phyloP scores from a whole-genome alignment of 2,329 filamentous ascomycete species.

The Acrocalymma vagum region DNA sequence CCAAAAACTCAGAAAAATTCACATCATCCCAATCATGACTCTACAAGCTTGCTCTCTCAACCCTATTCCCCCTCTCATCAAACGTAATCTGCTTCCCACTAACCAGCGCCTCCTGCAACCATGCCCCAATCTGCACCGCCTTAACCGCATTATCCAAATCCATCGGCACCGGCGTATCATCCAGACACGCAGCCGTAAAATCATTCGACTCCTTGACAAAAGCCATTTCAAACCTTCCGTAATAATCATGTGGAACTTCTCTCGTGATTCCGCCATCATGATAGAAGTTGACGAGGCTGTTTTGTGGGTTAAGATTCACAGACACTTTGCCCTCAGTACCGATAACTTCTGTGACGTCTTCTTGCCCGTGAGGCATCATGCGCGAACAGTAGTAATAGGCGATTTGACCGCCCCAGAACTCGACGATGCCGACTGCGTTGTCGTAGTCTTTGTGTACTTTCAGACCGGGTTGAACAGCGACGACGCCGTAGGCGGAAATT shows the following conservation, averaged over 20 bases:
- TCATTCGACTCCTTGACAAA: conserved; percentile 52
- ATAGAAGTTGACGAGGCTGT: conserved; percentile 44
- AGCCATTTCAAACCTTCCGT: conserved; percentile 50
- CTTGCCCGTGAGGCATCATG: conserved; percentile 54
- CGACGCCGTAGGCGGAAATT: conserved; percentile 46
- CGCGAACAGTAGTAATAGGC: conserved; percentile 55
- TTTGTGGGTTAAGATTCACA: conserved; percentile 42
- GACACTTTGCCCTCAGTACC: conserved; percentile 57
- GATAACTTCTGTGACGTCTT: conserved; percentile 54
- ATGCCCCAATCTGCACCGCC: conserved; percentile 51
- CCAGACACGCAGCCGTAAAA: conserved; percentile 47
- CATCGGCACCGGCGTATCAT: conserved; percentile 47
- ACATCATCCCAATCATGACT: background rate
- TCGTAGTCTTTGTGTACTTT: conserved; percentile 51
- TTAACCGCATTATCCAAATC: conserved; percentile 43
- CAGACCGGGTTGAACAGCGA: conserved; percentile 48
- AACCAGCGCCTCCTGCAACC: conserved; percentile 65
- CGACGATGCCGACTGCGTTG: conserved; percentile 55
- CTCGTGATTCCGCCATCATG: conserved; percentile 43
- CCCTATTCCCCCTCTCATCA: conserved; percentile 33
- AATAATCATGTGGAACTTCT: conserved; percentile 50
- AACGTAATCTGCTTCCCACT: conserved; percentile 63
- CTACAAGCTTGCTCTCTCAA: conserved; percentile 27
- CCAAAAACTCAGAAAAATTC: background rate
- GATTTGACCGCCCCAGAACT: conserved; percentile 55